Conservation (phyloP, 2,329 filamentous ascomycete species). For the Diaporthe citrichinensis region DNA sequence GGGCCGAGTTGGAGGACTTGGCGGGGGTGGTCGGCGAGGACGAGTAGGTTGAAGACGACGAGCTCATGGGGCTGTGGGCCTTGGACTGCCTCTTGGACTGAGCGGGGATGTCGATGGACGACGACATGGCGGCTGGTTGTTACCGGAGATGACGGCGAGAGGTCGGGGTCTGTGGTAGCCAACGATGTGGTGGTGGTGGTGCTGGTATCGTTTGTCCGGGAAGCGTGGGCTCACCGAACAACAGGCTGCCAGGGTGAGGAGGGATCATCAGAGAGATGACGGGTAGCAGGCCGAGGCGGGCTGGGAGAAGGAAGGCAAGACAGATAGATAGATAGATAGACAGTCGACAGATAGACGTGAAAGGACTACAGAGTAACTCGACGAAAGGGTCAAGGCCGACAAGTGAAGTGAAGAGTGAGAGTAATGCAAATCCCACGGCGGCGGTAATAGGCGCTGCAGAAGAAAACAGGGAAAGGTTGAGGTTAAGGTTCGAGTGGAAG, state of each 20-base stretch:
- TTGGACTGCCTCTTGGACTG: slow-evolving; percentile 54
- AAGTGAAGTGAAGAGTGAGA: slow-evolving; percentile 12
- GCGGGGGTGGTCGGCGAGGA: slow-evolving; percentile 66
- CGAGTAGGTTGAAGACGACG: slow-evolving; percentile 70
- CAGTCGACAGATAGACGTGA: slow-evolving; percentile 1
- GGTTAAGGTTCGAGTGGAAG: slow-evolving; percentile 21
- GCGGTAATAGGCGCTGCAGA: slow-evolving; percentile 24
- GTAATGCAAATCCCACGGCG: slow-evolving; percentile 31
- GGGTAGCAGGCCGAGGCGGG: slow-evolving; percentile 15
- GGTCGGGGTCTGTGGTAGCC: neutral
- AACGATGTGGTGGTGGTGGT: slow-evolving; percentile 11
- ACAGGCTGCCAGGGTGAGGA: slow-evolving; percentile 26
- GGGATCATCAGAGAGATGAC: slow-evolving; percentile 36
- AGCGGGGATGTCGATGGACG: slow-evolving; percentile 78
- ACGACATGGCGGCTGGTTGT: slow-evolving; percentile 65
- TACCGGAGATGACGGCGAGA: slow-evolving; percentile 35
- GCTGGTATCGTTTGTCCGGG: slow-evolving; percentile 15
- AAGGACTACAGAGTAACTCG: slow-evolving; percentile 21
- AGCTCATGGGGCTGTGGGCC: slow-evolving; percentile 61
- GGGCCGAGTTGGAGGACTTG: slow-evolving; percentile 57
- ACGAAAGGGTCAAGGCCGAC: slow-evolving; percentile 19
- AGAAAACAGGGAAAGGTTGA: slow-evolving; percentile 18
- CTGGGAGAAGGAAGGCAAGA: neutral
- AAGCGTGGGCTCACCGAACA: slow-evolving; percentile 35
- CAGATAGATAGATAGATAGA: neutral